These are phyloP conservation scores for Cucumis cinereus DNA, from an alignment of 306 rosid species.

Conservation along the genomic window DNA sequence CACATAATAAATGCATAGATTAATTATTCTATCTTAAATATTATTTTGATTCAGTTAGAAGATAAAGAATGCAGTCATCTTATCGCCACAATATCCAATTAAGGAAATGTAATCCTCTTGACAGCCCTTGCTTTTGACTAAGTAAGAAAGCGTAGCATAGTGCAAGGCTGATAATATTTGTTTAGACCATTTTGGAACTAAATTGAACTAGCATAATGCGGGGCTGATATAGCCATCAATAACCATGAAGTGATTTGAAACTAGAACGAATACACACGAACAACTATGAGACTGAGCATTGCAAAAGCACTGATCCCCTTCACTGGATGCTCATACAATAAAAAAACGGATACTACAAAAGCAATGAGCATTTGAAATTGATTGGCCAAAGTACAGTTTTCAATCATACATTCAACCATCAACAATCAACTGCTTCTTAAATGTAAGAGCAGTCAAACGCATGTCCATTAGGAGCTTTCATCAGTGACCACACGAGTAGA, in stretches of 20 bases:
- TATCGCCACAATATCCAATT: neutral
- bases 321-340: neutral
- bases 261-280: neutral
- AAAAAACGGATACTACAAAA: neutral
- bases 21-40: neutral
- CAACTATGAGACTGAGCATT: neutral
- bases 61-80: neutral
- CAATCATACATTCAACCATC: neutral
- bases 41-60: neutral
- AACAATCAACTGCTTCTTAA: neutral
- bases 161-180: neutral
- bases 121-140: neutral
- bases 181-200: neutral
- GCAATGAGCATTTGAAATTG: neutral
- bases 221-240: neutral
- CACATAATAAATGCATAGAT: neutral
- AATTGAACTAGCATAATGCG: neutral
- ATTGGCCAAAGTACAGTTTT: neutral
- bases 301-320: neutral
- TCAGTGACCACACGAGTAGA: neutral
- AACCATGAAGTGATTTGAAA: neutral
- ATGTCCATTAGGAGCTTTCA: neutral
- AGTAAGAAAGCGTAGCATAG: neutral
- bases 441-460: neutral
- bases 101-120: neutral